phyloP scores from a whole-genome alignment of 179 eudicot species.

The Beta corolliflora region DNA sequence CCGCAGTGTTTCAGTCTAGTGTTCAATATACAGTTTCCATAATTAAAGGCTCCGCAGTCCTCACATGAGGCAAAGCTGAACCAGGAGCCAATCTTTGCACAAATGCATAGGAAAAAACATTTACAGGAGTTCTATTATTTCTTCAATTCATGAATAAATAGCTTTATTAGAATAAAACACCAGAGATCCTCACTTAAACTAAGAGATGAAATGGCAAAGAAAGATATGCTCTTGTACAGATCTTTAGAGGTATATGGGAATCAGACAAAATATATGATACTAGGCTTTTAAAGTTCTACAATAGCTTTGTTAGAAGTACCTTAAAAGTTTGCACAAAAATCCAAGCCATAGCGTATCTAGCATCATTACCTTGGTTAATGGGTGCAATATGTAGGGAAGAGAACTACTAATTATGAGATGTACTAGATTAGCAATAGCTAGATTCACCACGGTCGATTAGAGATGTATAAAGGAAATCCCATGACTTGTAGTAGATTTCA shows the following conservation, averaged over 20 bases:
- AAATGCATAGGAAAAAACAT: too few species aligned
- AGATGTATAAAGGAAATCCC: constrained; percentile 32
- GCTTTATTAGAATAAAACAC: too few species aligned
- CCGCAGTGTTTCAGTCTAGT: too few species aligned
- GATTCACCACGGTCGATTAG: constrained; percentile 7
- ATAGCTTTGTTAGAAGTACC: constrained; percentile 3
- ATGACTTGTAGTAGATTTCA: constrained; percentile 25
- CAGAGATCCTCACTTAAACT: too few species aligned
- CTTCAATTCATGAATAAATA: too few species aligned
- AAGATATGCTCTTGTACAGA: constrained; percentile 35
- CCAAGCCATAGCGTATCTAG: background rate
- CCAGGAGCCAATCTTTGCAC: too few species aligned
- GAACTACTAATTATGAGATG: constrained; percentile 6
- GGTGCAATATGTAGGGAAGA: constrained; percentile 19
- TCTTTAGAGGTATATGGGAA: constrained; percentile 6
- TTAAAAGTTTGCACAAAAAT: constrained; percentile 7
- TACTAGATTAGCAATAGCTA: constrained; percentile 23
- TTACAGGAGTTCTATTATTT: too few species aligned
- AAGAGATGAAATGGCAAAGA: constrained; percentile 1
- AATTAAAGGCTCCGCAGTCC: too few species aligned
- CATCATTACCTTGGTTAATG: background rate
- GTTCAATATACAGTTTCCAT: too few species aligned
- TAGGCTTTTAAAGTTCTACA: background rate
- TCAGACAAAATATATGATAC: background rate
- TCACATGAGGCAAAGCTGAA: too few species aligned